A percentile compares a stretch with the other conserved stretches of the same genome.
Evolutionary conservation across 441 rosid genomes (phyloP).

Genomic region (Raphanus hybrid): DNA sequence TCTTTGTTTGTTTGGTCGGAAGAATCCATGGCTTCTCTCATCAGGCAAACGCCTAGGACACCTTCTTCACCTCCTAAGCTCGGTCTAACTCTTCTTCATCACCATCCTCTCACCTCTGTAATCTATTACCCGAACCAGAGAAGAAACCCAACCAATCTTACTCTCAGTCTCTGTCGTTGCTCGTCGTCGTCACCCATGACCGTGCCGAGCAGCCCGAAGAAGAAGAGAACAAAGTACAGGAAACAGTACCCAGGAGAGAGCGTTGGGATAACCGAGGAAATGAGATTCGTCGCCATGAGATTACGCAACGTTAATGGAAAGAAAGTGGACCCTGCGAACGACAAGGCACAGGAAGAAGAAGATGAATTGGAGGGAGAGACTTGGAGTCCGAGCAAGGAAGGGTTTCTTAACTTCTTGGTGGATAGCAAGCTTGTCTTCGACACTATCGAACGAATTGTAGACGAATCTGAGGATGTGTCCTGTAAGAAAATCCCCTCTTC

Average conservation of each 20-base stretch:
- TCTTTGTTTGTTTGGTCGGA: constrained; percentile 8
- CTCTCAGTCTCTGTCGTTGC: constrained; percentile 30
- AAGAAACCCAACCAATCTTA: not conserved
- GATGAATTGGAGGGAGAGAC: constrained; percentile 38
- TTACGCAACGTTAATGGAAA: constrained; percentile 76
- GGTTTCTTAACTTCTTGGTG: constrained; percentile 77
- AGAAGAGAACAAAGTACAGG: constrained; percentile 71
- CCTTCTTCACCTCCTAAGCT: not conserved
- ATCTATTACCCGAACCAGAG: constrained; percentile 3
- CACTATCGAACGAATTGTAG: constrained; percentile 77
- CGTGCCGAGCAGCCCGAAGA: constrained; percentile 29
- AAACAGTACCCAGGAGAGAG: constrained; percentile 84
- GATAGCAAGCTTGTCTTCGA: constrained; percentile 81
- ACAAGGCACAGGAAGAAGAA: constrained; percentile 30
- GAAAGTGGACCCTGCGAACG: constrained; percentile 47
- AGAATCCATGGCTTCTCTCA: constrained; percentile 20
- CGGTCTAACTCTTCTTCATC: constrained; percentile 5
- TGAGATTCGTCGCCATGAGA: constrained; percentile 94
- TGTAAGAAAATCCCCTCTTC: constrained; percentile 54
- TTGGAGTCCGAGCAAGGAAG: constrained; percentile 78
- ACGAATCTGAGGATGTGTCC: constrained; percentile 78
- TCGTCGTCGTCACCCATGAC: constrained; percentile 37
- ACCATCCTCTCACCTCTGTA: not conserved
- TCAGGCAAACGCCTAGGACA: not conserved
- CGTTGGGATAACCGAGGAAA: constrained; percentile 85